Base-by-base conservation (phyloP, 192 early-diverging fungal genomes). In the Backusella morwellensis region DNA sequence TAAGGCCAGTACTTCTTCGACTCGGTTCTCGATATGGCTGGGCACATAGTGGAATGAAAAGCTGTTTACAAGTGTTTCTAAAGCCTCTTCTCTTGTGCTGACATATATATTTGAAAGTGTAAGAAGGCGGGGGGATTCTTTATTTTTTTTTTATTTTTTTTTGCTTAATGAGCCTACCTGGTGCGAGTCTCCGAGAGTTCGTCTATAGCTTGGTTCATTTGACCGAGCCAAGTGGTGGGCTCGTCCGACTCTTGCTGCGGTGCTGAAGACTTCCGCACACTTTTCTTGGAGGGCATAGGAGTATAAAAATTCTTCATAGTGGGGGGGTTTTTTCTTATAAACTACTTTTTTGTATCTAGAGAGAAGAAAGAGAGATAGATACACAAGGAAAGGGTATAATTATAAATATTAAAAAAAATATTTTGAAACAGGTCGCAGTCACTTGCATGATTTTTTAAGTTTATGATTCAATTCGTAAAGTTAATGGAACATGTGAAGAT, bases 11-110 rank as follows among this genome's bases (percentile, higher is more conserved):
- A 89, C 59, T 19, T 86, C 85, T 67, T 91, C 79, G 6, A 84
- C 76, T 52, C 85, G 84, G 19, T 78, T 75, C 21, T 89, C 84
- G 41, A 92, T 81, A 12, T 77, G 76, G 7, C 88, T 86, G 23
- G 88, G 89, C 23, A 87, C 79, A 75, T 88, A 89, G 11, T 86
- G 78, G 38, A 85, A 87, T 32, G 89, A 77, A 76, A 91, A 79
- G 6, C 87, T 73, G 1, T 77, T 77, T 14, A 85, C 84, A 44
- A 90, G 74, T 23, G 78, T 84, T 3, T 80, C 54, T 50, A 93
- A 77, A 0, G 86, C 86, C 66, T 87, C 85, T 78, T 91, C 90
- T 26, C 92, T 78, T 17, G 84, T 83, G 67, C 90, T 91, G 29
- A 29, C 29, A 29, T 29, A 29, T 29, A 29, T 29, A 29, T 29